Percentiles rank a stretch among this genome's conserved stretches.
Evolutionary conservation across 495 filamentous ascomycete species (phyloP).

Genomic region (Xylaria curta): DNA sequence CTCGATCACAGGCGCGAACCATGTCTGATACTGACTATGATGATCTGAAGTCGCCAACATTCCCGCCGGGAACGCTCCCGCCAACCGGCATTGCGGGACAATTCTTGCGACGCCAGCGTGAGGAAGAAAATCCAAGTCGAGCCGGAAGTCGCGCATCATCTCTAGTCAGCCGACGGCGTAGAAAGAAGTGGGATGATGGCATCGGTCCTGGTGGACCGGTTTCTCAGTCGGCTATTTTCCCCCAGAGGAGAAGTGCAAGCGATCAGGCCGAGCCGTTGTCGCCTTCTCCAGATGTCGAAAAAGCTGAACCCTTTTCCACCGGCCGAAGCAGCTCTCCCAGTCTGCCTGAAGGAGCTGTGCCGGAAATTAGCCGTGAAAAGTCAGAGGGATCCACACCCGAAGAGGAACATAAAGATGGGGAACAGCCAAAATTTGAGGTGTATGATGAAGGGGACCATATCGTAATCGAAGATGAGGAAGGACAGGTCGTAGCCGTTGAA

Average conservation of each 20-base stretch:
- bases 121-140: slow-evolving; percentile 69
- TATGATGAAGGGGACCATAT: slow-evolving; percentile 86
- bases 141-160: slow-evolving; percentile 64
- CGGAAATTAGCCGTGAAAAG: slow-evolving; percentile 34
- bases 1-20: slow-evolving; percentile 85
- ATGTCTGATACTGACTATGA: slow-evolving; percentile 59
- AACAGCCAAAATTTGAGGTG: slow-evolving; percentile 60
- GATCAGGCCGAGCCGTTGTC: slow-evolving; percentile 40
- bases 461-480: slow-evolving; percentile 85
- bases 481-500: slow-evolving; percentile 72
- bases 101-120: slow-evolving; percentile 81
- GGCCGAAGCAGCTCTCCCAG: slow-evolving; percentile 36
- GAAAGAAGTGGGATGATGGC: slow-evolving; percentile 71
- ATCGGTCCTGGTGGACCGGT: slow-evolving; percentile 87
- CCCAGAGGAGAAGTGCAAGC: slow-evolving; percentile 60
- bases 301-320: slow-evolving; percentile 30
- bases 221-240: slow-evolving; percentile 86
- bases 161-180: slow-evolving; percentile 65
- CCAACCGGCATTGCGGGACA: slow-evolving; percentile 75
- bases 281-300: slow-evolving; percentile 32
- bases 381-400: slow-evolving; percentile 38
- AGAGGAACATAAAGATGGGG: slow-evolving; percentile 31
- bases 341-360: slow-evolving; percentile 29
- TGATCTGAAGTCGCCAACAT: slow-evolving; percentile 65
- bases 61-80: slow-evolving; percentile 79